A percentile compares a stretch with the other conserved stretches of the same genome.
Conservation (phyloP, 176 grass and related monocot genomes). For the Typha latifolia region DNA sequence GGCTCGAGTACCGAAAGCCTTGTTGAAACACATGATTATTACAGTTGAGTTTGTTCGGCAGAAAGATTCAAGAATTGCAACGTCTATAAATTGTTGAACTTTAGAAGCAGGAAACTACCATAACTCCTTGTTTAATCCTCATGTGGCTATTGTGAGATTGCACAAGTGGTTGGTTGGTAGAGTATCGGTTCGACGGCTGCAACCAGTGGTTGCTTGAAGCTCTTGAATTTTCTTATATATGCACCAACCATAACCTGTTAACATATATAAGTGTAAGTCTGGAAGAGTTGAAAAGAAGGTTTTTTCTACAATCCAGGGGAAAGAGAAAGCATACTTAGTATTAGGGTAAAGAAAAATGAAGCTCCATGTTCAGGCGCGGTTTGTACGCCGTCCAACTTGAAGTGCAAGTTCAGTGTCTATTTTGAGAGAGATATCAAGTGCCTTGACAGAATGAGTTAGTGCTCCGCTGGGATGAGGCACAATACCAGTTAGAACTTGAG, state of each 20-base stretch:
- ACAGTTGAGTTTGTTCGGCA: too few species aligned
- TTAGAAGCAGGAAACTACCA: too few species aligned
- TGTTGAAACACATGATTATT: too few species aligned
- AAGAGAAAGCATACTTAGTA: background rate
- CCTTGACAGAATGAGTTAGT: slow-evolving; percentile 92
- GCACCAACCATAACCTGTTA: background rate
- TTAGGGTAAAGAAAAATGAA: background rate
- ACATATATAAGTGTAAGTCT: background rate
- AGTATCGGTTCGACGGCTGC: background rate
- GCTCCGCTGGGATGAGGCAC: slow-evolving; percentile 55
- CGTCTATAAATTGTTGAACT: too few species aligned
- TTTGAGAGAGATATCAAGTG: slow-evolving; percentile 91
- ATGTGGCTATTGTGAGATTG: too few species aligned
- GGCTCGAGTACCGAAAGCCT: too few species aligned
- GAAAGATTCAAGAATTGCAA: too few species aligned
- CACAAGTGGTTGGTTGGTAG: too few species aligned
- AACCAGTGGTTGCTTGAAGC: background rate
- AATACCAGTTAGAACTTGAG: background rate
- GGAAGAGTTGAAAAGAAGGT: background rate
- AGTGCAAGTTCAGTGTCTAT: slow-evolving; percentile 89
- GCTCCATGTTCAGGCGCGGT: slow-evolving; percentile 49
- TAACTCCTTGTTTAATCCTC: too few species aligned
- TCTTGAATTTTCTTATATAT: background rate
- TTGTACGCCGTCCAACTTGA: slow-evolving; percentile 88
- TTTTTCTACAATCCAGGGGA: background rate